Conservation (phyloP, 1,284 basidiomycete species). For the Inonotus hispidus region DNA sequence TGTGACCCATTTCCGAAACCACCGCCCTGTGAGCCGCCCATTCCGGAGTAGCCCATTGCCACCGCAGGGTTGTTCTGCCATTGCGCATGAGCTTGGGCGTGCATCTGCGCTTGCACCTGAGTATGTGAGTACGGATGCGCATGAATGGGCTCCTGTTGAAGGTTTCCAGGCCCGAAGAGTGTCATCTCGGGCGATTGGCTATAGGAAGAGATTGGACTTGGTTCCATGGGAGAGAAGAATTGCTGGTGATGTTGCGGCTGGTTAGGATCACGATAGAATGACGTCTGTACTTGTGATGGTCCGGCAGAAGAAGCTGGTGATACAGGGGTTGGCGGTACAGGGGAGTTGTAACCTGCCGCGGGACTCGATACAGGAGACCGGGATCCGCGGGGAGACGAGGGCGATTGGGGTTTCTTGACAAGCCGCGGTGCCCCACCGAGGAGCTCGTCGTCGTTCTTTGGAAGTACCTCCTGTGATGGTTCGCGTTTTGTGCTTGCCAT, state of each 20-base stretch:
- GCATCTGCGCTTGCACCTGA: constrained; percentile 16
- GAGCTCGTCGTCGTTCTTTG: constrained; percentile 49
- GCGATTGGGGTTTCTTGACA: constrained; percentile 36
- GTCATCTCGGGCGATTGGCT: constrained; percentile 17
- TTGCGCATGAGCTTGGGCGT: constrained; percentile 6
- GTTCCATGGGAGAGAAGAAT: constrained; percentile 10
- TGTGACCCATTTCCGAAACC: constrained; percentile 1
- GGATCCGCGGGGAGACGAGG: constrained; percentile 29
- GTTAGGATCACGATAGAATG: background rate
- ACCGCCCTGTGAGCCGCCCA: constrained; percentile 15
- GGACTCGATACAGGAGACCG: constrained; percentile 42
- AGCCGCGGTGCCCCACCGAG: constrained; percentile 58
- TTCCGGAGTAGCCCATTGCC: constrained; percentile 15
- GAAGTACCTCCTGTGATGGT: constrained; percentile 13
- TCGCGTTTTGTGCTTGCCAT: constrained; percentile 24
- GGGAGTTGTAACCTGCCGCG: constrained; percentile 25
- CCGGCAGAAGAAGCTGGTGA: constrained; percentile 20
- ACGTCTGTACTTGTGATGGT: constrained; percentile 7
- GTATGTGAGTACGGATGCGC: constrained; percentile 23
- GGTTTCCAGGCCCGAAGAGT: constrained; percentile 14
- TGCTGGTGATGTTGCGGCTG: constrained; percentile 1
- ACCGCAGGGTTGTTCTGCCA: constrained; percentile 15
- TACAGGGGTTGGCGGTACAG: constrained; percentile 20
- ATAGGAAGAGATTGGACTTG: constrained; percentile 1
- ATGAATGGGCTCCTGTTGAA: constrained; percentile 20